Evolutionary conservation across 129 eudicot species (phyloP).

Genomic region (Mikania micrantha): DNA sequence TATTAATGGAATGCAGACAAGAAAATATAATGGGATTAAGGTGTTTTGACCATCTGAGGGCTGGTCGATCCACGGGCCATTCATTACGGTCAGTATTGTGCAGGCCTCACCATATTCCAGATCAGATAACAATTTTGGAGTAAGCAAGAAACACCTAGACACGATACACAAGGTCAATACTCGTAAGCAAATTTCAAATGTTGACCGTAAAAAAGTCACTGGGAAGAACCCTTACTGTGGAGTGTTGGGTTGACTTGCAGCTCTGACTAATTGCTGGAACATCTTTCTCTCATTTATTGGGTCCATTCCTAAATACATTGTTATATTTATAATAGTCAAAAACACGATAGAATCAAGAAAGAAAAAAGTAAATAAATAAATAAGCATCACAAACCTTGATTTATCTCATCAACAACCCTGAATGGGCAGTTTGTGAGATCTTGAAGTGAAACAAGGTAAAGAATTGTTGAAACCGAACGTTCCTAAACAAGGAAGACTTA

Average conservation of each 20-base stretch:
- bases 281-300: constrained; percentile 93
- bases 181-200: not conserved
- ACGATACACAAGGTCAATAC: not conserved
- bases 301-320: constrained; percentile 67
- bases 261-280: constrained; percentile 97
- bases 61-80: constrained; percentile 84
- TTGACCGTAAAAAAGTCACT: not conserved
- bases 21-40: not conserved
- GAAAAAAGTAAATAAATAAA: no score
- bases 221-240: constrained; percentile 69
- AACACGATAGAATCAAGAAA: not conserved
- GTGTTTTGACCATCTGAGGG: constrained; percentile 61
- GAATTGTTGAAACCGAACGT: constrained; percentile 96
- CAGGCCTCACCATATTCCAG: constrained; percentile 82
- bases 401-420: constrained; percentile 97
- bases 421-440: constrained; percentile 97
- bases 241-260: constrained; percentile 87
- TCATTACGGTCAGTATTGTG: constrained; percentile 70
- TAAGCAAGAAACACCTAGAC: constrained; percentile 87
- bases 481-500: constrained; percentile 46
- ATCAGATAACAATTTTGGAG: constrained; percentile 87
- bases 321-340: not conserved
- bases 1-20: not conserved
- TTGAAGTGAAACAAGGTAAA: constrained; percentile 94
- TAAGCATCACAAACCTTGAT: constrained; percentile 56